Conservation (phyloP, 2,329 filamentous ascomycete species). For the Curvularia verruculosa region DNA sequence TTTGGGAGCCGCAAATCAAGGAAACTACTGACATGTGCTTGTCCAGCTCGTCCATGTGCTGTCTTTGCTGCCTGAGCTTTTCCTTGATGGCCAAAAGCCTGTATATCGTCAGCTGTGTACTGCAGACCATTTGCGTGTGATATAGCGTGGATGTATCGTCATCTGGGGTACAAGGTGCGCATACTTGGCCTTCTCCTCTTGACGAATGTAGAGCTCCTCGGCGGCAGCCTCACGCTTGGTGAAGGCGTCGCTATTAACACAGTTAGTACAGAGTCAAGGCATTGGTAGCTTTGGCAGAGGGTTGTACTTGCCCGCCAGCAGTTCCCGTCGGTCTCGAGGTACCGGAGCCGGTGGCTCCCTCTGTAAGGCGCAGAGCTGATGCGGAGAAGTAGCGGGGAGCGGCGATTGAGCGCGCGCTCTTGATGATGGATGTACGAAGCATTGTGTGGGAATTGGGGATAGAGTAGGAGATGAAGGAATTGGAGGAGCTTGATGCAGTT, state of each 20-base stretch:
- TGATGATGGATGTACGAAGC: conserved; percentile 49
- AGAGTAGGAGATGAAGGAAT: conserved; percentile 11
- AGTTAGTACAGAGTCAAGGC: conserved; percentile 12
- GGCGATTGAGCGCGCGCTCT: conserved; percentile 48
- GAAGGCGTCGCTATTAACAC: conserved; percentile 76
- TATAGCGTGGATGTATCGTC: neutral
- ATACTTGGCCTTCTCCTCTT: conserved; percentile 87
- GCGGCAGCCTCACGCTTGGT: conserved; percentile 86
- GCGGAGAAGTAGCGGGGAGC: conserved; percentile 52
- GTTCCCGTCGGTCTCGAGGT: conserved; percentile 50
- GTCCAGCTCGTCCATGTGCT: conserved; percentile 83
- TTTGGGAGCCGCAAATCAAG: neutral
- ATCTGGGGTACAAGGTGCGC: conserved; percentile 12
- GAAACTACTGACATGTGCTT: conserved; percentile 74
- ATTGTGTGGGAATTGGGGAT: conserved; percentile 31
- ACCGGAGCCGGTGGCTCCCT: conserved; percentile 55
- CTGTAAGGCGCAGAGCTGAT: conserved; percentile 52
- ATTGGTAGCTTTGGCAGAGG: neutral
- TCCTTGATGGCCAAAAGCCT: conserved; percentile 72
- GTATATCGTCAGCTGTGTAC: conserved; percentile 21
- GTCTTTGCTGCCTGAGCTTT: conserved; percentile 75
- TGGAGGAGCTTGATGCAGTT: conserved; percentile 18
- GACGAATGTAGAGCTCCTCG: conserved; percentile 83
- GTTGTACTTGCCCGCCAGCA: conserved; percentile 41
- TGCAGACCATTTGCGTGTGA: neutral